phyloP scores from a whole-genome alignment of 2,329 filamentous ascomycete genomes.

The Nectriaceae sp. region DNA sequence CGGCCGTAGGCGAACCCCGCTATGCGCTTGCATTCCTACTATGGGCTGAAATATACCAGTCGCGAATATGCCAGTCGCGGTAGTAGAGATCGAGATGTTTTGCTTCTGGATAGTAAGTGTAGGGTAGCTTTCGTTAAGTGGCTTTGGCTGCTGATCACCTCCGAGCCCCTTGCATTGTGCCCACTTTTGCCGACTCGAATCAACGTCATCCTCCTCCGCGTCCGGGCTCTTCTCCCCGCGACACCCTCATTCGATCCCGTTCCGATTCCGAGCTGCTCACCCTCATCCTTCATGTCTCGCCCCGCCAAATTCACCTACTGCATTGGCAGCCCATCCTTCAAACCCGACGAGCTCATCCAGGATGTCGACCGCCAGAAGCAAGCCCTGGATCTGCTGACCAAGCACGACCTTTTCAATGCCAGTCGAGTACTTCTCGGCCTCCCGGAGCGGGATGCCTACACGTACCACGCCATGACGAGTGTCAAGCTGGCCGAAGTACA shows the following conservation, averaged over 20 bases:
- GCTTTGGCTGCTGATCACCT: neutral
- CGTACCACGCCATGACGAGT: constrained; percentile 53
- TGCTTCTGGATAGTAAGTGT: too few species aligned
- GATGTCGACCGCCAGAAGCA: constrained; percentile 41
- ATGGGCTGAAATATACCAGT: too few species aligned
- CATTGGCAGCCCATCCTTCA: constrained; percentile 46
- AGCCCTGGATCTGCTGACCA: constrained; percentile 38
- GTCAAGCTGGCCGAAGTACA: constrained; percentile 52
- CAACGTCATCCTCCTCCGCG: too few species aligned
- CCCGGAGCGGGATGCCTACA: constrained; percentile 46
- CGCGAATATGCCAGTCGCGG: too few species aligned
- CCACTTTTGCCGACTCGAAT: too few species aligned
- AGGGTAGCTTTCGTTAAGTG: too few species aligned
- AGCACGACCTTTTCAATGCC: constrained; percentile 48
- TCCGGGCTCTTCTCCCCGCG: too few species aligned
- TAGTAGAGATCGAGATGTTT: too few species aligned
- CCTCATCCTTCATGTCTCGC: constrained; percentile 27
- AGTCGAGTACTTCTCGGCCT: constrained; percentile 47
- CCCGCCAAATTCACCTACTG: constrained; percentile 39
- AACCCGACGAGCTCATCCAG: constrained; percentile 41
- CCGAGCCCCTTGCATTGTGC: too few species aligned
- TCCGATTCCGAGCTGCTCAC: constrained; percentile 11
- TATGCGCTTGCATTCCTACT: too few species aligned
- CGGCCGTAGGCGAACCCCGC: too few species aligned
- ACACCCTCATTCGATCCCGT: too few species aligned